These are phyloP conservation scores for Starmerella stellata DNA, from an alignment of 805 yeast species.

Conservation along the genomic window DNA sequence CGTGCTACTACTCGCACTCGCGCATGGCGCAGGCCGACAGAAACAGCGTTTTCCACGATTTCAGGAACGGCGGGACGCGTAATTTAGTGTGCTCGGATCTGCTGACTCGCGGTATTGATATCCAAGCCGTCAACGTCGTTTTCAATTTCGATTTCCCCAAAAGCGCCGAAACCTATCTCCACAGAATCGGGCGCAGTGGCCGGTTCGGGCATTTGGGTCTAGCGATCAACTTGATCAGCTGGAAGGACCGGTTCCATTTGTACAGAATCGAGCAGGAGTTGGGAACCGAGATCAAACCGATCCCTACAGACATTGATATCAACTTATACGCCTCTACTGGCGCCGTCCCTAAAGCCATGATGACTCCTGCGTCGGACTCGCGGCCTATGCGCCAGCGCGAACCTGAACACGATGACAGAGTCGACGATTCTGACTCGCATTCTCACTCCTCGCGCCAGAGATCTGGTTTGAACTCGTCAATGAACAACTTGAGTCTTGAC, in stretches of 20 bases:
- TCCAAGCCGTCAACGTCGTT: conserved; percentile 96
- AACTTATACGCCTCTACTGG: conserved; percentile 56
- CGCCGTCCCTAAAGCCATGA: background rate
- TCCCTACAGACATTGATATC: conserved; percentile 83
- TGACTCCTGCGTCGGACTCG: background rate
- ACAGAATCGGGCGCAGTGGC: conserved; percentile 97
- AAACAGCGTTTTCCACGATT: conserved; percentile 95
- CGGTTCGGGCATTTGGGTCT: conserved; percentile 96
- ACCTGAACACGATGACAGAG: background rate
- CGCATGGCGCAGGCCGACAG: conserved; percentile 94
- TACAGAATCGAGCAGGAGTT: conserved; percentile 93
- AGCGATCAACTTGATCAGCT: conserved; percentile 88
- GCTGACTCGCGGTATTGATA: conserved; percentile 94
- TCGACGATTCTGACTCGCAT: background rate
- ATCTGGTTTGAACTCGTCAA: too few relatives aligned
- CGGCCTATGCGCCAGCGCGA: background rate
- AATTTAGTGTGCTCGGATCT: conserved; percentile 92
- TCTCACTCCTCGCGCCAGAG: too few relatives aligned
- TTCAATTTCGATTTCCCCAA: conserved; percentile 97
- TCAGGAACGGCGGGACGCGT: conserved; percentile 94
- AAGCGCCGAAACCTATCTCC: conserved; percentile 91
- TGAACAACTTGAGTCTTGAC: too few relatives aligned
- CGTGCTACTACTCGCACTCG: conserved; percentile 94
- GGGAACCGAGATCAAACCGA: conserved; percentile 93
- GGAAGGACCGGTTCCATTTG: conserved; percentile 87